Conservation (phyloP, 1,139 yeast species). For the Suhomyces choctaworum region DNA sequence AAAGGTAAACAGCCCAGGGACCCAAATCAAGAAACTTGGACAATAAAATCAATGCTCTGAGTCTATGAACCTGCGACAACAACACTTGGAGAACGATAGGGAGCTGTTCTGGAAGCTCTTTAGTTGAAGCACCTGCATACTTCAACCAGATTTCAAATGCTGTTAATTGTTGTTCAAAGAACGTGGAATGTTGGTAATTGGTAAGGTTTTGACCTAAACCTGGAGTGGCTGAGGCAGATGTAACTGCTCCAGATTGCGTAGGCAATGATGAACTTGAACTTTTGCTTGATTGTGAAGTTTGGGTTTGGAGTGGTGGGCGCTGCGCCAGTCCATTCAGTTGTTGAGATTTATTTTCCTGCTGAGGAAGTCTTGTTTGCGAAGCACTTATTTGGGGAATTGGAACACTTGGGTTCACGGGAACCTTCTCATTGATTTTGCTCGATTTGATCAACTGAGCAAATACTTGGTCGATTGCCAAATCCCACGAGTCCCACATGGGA, state of each 20-base stretch:
- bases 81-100: conserved; percentile 93
- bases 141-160: conserved; percentile 97
- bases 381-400: conserved; percentile 1
- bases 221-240: conserved; percentile 23
- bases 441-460: conserved; percentile 62
- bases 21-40: conserved; percentile 90
- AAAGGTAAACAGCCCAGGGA: conserved; percentile 95
- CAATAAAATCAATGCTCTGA: conserved; percentile 80
- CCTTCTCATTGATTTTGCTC: conserved; percentile 17
- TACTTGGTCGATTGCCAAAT: conserved; percentile 92
- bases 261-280: conserved; percentile 16
- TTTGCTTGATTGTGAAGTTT: conserved; percentile 9
- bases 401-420: conserved; percentile 5
- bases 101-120: conserved; percentile 90
- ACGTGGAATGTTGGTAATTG: conserved; percentile 82
- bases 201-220: conserved; percentile 24
- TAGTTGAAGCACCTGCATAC: conserved; percentile 75
- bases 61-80: conserved; percentile 89
- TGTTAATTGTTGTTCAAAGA: conserved; percentile 92
- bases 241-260: conserved; percentile 15
- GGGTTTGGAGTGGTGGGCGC: conserved; percentile 13
- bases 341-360: not conserved
- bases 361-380: not conserved
- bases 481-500: conserved; percentile 99
- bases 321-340: not conserved